Conservation (phyloP, 352 stramenopile species). For the Globisporangium canariense region DNA sequence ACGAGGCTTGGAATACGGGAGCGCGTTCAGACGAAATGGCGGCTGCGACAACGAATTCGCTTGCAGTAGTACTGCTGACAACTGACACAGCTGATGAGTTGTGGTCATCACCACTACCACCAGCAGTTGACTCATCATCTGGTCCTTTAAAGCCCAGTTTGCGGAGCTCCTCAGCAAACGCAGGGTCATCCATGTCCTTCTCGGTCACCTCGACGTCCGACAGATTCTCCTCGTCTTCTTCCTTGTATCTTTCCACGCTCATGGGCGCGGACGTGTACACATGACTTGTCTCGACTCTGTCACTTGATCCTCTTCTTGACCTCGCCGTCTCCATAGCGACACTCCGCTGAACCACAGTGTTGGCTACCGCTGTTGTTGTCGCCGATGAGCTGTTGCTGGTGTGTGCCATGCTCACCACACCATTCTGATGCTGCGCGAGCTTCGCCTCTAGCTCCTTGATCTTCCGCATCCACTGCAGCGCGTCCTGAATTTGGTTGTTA, state of each 20-base stretch:
- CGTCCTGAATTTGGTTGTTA: conserved; percentile 48
- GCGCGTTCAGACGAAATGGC: neutral
- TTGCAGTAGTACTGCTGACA: neutral
- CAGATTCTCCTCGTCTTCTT: conserved; percentile 21
- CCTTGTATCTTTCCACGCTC: neutral
- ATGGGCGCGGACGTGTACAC: conserved; percentile 17
- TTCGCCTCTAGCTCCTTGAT: conserved; percentile 55
- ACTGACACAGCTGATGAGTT: neutral
- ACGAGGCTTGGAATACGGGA: neutral
- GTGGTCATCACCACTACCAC: neutral
- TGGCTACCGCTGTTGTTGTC: neutral
- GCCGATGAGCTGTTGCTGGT: neutral
- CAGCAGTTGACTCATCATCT: neutral
- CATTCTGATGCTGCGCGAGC: conserved; percentile 13
- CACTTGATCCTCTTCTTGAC: neutral
- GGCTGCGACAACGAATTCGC: neutral
- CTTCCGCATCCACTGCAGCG: conserved; percentile 51
- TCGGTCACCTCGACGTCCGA: conserved; percentile 49
- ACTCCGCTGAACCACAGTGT: neutral
- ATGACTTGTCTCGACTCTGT: conserved; percentile 6
- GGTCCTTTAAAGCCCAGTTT: conserved; percentile 31
- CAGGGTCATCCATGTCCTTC: conserved; percentile 56
- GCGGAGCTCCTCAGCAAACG: conserved; percentile 40
- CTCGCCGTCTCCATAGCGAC: neutral
- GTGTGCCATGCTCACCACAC: neutral